A percentile compares a stretch with the other conserved stretches of the same genome.
Conservation (phyloP, 495 filamentous ascomycete species). For the Lophium mytilinum region DNA sequence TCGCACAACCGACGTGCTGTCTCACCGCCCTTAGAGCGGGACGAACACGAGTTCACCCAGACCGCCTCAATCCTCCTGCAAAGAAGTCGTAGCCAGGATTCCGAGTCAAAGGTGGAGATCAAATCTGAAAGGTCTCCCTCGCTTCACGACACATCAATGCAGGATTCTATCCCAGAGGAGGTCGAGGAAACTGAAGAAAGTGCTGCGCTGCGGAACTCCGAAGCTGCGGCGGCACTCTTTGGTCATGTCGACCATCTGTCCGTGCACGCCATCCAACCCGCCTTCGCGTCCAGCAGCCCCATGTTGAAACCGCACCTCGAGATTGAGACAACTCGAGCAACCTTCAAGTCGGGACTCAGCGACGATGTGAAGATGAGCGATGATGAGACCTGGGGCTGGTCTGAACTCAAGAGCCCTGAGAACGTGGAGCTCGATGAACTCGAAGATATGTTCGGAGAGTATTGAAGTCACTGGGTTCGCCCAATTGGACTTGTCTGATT, state of each 20-base stretch:
- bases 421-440: conserved; percentile 87
- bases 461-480: not conserved
- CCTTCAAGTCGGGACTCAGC: conserved; percentile 4
- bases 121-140: conserved; percentile 1
- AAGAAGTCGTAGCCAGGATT: conserved; percentile 46
- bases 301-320: conserved; percentile 24
- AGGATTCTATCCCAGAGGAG: conserved; percentile 23
- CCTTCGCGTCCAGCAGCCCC: conserved; percentile 30
- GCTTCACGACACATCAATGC: conserved; percentile 11
- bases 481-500: too few relatives aligned
- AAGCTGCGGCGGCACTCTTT: conserved; percentile 37
- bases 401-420: conserved; percentile 74
- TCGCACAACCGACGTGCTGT: conserved; percentile 59
- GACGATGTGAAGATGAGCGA: conserved; percentile 10
- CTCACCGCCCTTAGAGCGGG: conserved; percentile 84
- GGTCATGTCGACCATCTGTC: conserved; percentile 27
- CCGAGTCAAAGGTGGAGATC: conserved; percentile 2
- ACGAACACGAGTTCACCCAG: conserved; percentile 94
- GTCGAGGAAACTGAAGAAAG: conserved; percentile 34
- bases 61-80: conserved; percentile 67
- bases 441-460: conserved; percentile 73
- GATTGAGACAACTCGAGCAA: conserved; percentile 11
- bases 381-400: conserved; percentile 15
- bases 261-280: not conserved
- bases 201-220: conserved; percentile 29